phyloP scores from a whole-genome alignment of 2,329 filamentous ascomycete species.

The Apiospora marii region DNA sequence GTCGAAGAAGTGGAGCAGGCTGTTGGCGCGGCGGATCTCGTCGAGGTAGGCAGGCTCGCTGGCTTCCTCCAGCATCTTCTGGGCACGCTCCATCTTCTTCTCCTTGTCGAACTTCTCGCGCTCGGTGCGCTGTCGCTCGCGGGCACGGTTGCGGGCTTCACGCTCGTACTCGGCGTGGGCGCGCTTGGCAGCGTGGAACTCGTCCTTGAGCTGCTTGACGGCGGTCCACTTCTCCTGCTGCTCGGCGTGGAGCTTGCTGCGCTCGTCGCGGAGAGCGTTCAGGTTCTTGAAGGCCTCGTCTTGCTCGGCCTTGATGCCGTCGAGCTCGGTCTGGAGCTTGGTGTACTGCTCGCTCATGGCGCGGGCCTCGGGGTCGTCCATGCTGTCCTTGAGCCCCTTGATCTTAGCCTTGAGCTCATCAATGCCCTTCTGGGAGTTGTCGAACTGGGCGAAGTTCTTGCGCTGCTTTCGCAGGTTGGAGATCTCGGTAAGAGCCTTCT shows the following conservation, averaged over 20 bases:
- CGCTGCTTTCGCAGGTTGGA: constrained; percentile 84
- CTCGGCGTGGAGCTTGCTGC: constrained; percentile 81
- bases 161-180: constrained; percentile 86
- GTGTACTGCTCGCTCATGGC: constrained; percentile 87
- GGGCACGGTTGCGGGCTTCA: constrained; percentile 77
- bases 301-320: constrained; percentile 89
- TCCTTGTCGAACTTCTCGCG: constrained; percentile 76
- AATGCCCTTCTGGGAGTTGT: constrained; percentile 87
- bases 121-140: constrained; percentile 84
- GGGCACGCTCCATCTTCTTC: constrained; percentile 77
- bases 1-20: constrained; percentile 90
- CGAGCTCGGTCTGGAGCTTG: constrained; percentile 85
- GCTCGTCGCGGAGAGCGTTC: constrained; percentile 84
- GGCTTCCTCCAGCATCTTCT: constrained; percentile 80
- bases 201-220: constrained; percentile 88
- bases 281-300: constrained; percentile 90
- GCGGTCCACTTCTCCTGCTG: constrained; percentile 86
- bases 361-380: constrained; percentile 92
- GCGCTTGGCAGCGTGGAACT: constrained; percentile 82
- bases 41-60: constrained; percentile 89
- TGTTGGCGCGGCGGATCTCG: constrained; percentile 89
- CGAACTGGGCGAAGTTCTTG: constrained; percentile 89
- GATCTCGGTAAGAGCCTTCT: constrained; percentile 87
- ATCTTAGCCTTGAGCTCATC: constrained; percentile 88
- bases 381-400: constrained; percentile 83